phyloP scores from a whole-genome alignment of 345 rosid species.

The Eucalyptus erythrocorys region DNA sequence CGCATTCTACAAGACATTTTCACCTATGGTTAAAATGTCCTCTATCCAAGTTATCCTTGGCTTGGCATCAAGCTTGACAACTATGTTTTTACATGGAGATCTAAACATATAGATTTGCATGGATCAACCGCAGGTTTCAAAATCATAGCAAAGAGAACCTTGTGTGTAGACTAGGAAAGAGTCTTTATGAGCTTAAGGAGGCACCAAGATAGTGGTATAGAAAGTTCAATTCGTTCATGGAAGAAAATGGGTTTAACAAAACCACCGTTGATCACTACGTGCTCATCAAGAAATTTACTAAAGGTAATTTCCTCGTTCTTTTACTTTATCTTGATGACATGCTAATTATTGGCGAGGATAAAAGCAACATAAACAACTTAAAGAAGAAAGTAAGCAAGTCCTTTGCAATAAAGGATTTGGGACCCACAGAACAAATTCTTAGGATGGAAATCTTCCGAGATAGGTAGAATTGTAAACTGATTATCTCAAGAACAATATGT shows the following conservation, averaged over 20 bases:
- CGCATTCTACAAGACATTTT: no score
- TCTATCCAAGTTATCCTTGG: neutral
- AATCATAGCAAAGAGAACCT: neutral
- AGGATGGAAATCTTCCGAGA: neutral
- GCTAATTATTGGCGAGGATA: neutral
- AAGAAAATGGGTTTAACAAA: neutral
- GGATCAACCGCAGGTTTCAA: neutral
- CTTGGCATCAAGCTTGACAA: neutral
- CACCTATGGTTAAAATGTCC: neutral
- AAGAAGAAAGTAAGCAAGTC: neutral
- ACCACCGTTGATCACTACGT: no score
- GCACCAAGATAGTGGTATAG: neutral
- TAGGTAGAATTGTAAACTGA: accelerated
- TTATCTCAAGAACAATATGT: neutral
- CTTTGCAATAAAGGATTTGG: neutral
- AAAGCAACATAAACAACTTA: neutral
- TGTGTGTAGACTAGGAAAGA: neutral
- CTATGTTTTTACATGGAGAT: neutral
- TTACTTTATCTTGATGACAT: neutral
- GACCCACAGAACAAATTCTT: neutral
- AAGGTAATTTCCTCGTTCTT: neutral
- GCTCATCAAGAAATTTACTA: neutral
- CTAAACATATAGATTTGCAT: neutral
- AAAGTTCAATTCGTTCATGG: neutral
- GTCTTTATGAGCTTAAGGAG: neutral